Percentiles rank a stretch among this genome's conserved stretches.
Evolutionary conservation across 306 rosid genomes (phyloP).

Genomic region (Cucurbita maxima): DNA sequence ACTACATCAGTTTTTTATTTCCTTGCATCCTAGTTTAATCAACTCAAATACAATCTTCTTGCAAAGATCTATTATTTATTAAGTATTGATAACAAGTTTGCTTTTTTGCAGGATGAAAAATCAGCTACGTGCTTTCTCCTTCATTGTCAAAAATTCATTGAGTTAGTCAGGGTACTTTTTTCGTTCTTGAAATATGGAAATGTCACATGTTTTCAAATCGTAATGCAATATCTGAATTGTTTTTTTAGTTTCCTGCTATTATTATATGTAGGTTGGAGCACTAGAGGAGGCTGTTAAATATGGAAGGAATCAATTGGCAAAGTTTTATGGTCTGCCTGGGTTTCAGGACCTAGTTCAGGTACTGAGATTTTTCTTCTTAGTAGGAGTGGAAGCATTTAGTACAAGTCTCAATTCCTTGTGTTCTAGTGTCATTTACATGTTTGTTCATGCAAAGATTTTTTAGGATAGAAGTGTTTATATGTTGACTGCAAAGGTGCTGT

Average conservation of each 20-base stretch:
- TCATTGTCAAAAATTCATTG: constrained; percentile 86
- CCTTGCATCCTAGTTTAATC: neutral
- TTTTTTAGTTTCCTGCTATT: constrained; percentile 9
- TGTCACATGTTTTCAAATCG: neutral
- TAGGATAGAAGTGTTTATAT: neutral
- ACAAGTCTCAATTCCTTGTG: neutral
- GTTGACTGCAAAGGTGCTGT: neutral
- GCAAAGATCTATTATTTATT: neutral
- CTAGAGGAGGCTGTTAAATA: constrained; percentile 82
- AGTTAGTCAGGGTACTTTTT: constrained; percentile 78
- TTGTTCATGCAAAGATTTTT: neutral
- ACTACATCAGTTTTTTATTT: neutral
- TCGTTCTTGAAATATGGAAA: neutral
- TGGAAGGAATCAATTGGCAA: constrained; percentile 64
- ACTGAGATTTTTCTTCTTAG: neutral
- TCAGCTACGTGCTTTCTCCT: constrained; percentile 92
- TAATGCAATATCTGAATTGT: neutral
- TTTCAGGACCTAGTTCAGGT: constrained; percentile 83
- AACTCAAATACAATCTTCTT: neutral
- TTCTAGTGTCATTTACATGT: neutral
- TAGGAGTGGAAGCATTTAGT: neutral
- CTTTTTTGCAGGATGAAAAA: constrained; percentile 62
- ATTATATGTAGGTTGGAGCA: constrained; percentile 50
- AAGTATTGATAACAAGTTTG: constrained; percentile 14
- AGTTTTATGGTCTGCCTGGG: constrained; percentile 45